Conservation (phyloP, 2,329 filamentous ascomycete species). For the Pseudopithomyces chartarum region DNA sequence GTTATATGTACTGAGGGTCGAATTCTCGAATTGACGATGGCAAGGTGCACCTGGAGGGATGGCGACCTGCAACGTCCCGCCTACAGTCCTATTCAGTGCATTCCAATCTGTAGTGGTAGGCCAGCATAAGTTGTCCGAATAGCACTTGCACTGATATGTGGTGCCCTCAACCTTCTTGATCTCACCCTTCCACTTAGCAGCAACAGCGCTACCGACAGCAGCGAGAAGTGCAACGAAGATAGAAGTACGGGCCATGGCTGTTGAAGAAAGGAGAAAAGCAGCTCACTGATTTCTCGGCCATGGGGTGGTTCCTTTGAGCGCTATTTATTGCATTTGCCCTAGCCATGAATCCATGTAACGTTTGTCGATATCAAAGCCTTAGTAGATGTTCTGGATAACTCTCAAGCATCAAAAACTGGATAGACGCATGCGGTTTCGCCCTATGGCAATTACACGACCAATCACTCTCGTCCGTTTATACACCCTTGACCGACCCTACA, state of each 20-base stretch:
- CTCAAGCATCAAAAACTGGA: background rate
- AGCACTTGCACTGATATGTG: constrained; percentile 42
- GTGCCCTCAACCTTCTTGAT: constrained; percentile 27
- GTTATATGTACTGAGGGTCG: constrained; percentile 26
- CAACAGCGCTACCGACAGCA: constrained; percentile 19
- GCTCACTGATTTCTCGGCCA: background rate
- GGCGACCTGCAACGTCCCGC: constrained; percentile 31
- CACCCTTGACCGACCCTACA: background rate
- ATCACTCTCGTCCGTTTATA: background rate
- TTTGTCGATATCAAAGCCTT: background rate
- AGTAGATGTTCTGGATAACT: constrained; percentile 3
- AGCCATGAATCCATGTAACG: background rate
- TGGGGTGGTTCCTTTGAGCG: background rate
- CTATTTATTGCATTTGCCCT: constrained; percentile 2
- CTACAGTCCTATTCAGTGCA: constrained; percentile 35
- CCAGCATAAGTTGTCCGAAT: constrained; percentile 41
- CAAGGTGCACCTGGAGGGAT: constrained; percentile 38
- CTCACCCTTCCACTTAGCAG: constrained; percentile 36
- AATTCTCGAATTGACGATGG: constrained; percentile 30
- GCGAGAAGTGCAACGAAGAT: constrained; percentile 27
- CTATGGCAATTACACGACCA: background rate
- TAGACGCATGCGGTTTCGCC: background rate
- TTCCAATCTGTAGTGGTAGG: constrained; percentile 33
- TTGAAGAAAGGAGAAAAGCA: background rate
- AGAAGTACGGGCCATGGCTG: constrained; percentile 30